Percentiles rank a stretch among this genome's conserved stretches.
Conservation (phyloP, 768 basidiomycete species). For the Lyophyllum shimeji region DNA sequence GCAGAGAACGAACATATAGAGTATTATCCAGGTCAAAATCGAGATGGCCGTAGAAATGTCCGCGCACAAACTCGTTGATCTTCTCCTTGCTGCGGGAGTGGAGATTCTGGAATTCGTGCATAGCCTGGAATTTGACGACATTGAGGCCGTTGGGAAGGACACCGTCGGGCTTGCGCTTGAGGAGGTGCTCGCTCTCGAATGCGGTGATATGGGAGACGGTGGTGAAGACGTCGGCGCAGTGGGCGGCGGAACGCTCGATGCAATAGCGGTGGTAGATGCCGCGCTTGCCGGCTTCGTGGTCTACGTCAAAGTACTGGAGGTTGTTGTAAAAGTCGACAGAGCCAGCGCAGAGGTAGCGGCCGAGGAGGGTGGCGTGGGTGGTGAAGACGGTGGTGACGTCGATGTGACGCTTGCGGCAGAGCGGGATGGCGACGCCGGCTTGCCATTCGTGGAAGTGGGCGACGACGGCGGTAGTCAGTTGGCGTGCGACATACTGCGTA, state of each 20-base stretch:
- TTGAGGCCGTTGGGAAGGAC: constrained; percentile 97
- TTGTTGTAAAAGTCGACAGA: constrained; percentile 99
- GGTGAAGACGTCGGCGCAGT: constrained; percentile 98
- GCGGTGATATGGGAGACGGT: constrained; percentile 98
- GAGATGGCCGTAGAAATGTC: constrained; percentile 97
- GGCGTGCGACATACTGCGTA: constrained; percentile 74
- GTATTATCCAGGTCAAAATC: constrained; percentile 96
- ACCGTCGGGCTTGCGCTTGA: constrained; percentile 97
- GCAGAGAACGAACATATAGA: constrained; percentile 58
- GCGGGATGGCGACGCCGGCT: constrained; percentile 91
- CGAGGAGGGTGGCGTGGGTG: constrained; percentile 96
- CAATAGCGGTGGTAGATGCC: constrained; percentile 99
- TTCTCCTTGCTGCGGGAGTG: constrained; percentile 94
- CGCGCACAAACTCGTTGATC: constrained; percentile 96
- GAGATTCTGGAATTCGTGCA: constrained; percentile 98
- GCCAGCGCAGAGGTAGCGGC: constrained; percentile 97
- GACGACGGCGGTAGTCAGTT: constrained; percentile 83
- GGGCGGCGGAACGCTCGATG: constrained; percentile 91
- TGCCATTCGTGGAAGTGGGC: constrained; percentile 99
- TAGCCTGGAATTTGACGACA: constrained; percentile 98
- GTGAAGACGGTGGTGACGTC: constrained; percentile 99
- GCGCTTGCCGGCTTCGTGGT: constrained; percentile 98
- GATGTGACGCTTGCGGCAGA: constrained; percentile 94
- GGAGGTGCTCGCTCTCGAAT: constrained; percentile 92
- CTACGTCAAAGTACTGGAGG: constrained; percentile 98